Evolutionary conservation across 768 basidiomycete species (phyloP).

Genomic region (Boletus tomentosulus): DNA sequence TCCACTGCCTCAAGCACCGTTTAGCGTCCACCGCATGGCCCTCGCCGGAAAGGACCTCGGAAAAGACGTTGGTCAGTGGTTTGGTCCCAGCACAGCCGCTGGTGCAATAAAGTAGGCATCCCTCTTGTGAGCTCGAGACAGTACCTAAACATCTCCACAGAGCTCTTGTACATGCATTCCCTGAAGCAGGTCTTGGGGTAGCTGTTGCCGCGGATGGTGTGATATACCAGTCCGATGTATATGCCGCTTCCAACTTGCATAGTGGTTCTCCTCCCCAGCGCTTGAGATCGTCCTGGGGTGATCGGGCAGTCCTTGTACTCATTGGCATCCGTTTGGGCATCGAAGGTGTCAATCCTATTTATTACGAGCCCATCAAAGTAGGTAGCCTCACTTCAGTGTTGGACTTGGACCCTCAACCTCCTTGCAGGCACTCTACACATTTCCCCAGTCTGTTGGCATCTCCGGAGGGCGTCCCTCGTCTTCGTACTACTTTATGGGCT

Average conservation of each 20-base stretch:
- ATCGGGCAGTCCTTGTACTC: slow-evolving; percentile 78
- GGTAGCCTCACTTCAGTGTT: slow-evolving; percentile 7
- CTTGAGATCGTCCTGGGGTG: slow-evolving; percentile 60
- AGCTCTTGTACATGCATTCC: slow-evolving; percentile 72
- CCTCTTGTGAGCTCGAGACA: neutral
- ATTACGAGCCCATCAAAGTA: slow-evolving; percentile 82
- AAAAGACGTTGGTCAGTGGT: slow-evolving; percentile 96
- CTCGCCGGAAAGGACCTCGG: slow-evolving; percentile 92
- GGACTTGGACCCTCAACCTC: neutral
- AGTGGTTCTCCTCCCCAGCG: slow-evolving; percentile 29
- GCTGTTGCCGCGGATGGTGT: slow-evolving; percentile 79
- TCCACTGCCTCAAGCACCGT: slow-evolving; percentile 78
- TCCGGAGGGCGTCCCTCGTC: slow-evolving; percentile 96
- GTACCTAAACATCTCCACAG: slow-evolving; percentile 35
- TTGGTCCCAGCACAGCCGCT: slow-evolving; percentile 96
- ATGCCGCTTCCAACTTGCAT: slow-evolving; percentile 56
- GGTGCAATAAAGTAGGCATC: slow-evolving; percentile 81
- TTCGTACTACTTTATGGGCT: slow-evolving; percentile 96
- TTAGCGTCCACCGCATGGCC: slow-evolving; percentile 96
- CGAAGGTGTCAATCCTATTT: slow-evolving; percentile 93
- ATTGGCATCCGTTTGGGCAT: slow-evolving; percentile 85
- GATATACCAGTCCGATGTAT: slow-evolving; percentile 84
- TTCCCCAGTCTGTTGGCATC: slow-evolving; percentile 95
- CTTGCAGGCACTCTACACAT: slow-evolving; percentile 74
- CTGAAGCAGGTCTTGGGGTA: slow-evolving; percentile 77